phyloP scores from a whole-genome alignment of 306 rosid species.

The Rosa multiflora region DNA sequence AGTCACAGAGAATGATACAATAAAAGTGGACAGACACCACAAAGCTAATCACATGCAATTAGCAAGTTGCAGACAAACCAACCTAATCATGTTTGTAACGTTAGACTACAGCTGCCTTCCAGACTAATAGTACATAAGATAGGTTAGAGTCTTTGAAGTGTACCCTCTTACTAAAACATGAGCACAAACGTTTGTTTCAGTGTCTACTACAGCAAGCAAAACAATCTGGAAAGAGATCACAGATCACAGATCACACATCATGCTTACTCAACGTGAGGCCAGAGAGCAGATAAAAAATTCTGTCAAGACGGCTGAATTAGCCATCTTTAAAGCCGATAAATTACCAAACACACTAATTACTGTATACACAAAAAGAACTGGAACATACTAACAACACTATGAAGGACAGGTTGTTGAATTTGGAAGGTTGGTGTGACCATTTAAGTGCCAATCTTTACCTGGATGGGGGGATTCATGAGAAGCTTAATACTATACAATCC shows the following conservation, averaged over 20 bases:
- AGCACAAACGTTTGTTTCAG: neutral
- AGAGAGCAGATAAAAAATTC: neutral
- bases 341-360: neutral
- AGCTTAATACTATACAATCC: neutral
- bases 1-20: neutral
- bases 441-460: neutral
- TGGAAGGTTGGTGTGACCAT: neutral
- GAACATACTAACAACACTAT: neutral
- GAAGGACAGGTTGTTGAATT: neutral
- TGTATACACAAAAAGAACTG: neutral
- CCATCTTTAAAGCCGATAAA: neutral
- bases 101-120: neutral
- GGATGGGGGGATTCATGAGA: neutral
- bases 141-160: neutral
- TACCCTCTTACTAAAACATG: slow-evolving; percentile 4
- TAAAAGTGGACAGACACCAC: neutral
- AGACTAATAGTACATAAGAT: neutral
- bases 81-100: neutral
- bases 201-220: neutral
- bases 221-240: too few species aligned
- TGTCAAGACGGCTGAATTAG: neutral
- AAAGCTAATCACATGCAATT: neutral
- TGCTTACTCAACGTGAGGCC: neutral
- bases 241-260: neutral
- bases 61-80: neutral